These are phyloP conservation scores for Lentinula sp. DNA, from an alignment of 768 basidiomycete species.

Conservation along the genomic window DNA sequence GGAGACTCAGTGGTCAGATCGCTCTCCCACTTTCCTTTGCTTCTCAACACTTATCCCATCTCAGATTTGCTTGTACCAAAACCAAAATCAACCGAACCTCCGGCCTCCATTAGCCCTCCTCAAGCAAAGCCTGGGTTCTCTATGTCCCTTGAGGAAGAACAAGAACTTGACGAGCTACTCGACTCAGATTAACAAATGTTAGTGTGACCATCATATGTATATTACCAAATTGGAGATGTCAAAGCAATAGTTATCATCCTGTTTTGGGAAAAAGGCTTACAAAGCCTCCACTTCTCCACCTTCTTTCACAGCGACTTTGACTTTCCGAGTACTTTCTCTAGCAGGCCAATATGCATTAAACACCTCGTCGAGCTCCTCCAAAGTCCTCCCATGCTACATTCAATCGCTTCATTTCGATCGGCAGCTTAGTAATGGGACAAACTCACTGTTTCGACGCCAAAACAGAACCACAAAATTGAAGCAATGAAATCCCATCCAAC, in stretches of 20 bases:
- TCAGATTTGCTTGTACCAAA: conserved; percentile 37
- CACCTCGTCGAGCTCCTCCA: conserved; percentile 19
- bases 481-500: conserved; percentile 18
- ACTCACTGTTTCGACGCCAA: conserved; percentile 18
- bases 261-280: background rate
- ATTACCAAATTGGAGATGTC: background rate
- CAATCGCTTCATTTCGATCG: background rate
- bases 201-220: background rate
- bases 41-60: background rate
- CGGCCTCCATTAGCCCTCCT: conserved; percentile 10
- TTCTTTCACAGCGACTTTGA: conserved; percentile 12
- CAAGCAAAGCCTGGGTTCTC: conserved; percentile 24
- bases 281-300: background rate
- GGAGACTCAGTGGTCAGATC: conserved; percentile 62
- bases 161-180: conserved; percentile 81
- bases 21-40: background rate
- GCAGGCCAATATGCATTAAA: conserved; percentile 20
- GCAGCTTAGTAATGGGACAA: background rate
- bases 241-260: background rate
- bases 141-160: conserved; percentile 86
- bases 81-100: conserved; percentile 8
- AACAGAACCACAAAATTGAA: conserved; percentile 16
- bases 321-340: conserved; percentile 13
- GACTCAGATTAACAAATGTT: conserved; percentile 11
- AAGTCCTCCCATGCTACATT: conserved; percentile 14